phyloP scores from a whole-genome alignment of 306 rosid genomes.

The Heteromeles arbutifolia region DNA sequence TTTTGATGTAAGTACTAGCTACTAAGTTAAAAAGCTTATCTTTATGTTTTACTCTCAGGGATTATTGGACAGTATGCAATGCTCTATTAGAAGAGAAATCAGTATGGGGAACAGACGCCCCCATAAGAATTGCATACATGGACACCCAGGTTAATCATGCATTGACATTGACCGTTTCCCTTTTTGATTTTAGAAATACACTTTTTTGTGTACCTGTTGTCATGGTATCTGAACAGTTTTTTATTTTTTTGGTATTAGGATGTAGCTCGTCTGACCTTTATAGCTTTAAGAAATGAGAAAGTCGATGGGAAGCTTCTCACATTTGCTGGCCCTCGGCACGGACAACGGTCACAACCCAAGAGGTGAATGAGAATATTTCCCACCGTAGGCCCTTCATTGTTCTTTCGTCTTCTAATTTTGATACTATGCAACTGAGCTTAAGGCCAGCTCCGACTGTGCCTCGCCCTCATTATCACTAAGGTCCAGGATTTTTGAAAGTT shows the following conservation, averaged over 20 bases:
- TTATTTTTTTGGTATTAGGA: constrained; percentile 37
- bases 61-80: constrained; percentile 85
- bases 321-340: constrained; percentile 99
- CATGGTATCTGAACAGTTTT: not conserved
- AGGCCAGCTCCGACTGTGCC: no score
- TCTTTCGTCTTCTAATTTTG: not conserved
- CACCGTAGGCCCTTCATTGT: not conserved
- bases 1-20: not conserved
- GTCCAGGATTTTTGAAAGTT: not conserved
- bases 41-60: constrained; percentile 41
- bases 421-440: not conserved
- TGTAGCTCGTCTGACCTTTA: constrained; percentile 84
- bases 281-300: constrained; percentile 69
- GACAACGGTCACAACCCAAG: constrained; percentile 64
- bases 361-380: constrained; percentile 31
- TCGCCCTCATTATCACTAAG: not conserved
- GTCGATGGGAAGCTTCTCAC: constrained; percentile 77
- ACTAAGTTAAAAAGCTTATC: not conserved
- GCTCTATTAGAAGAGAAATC: constrained; percentile 89
- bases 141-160: constrained; percentile 69
- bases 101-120: constrained; percentile 98
- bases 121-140: constrained; percentile 96
- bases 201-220: not conserved
- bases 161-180: not conserved
- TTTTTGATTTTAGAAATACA: not conserved